These are phyloP conservation scores for Hericium coralloides DNA, from an alignment of 768 basidiomycete genomes.

Conservation along the genomic window DNA sequence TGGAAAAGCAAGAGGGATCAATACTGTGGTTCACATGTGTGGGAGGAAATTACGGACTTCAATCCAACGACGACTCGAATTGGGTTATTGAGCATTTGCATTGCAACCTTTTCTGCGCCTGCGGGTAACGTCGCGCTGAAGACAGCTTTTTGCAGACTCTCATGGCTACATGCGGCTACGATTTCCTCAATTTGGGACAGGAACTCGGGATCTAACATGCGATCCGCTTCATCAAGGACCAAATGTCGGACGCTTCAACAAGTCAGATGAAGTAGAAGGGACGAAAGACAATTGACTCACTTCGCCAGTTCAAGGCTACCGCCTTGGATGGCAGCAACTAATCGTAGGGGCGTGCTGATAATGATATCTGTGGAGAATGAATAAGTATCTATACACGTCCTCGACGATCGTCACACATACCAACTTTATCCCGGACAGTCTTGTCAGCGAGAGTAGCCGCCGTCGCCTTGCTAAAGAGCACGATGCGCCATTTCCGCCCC, in stretches of 20 bases:
- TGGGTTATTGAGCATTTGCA: slow-evolving; percentile 77
- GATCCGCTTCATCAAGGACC: slow-evolving; percentile 85
- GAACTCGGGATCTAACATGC: slow-evolving; percentile 86
- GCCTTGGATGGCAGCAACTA: slow-evolving; percentile 72
- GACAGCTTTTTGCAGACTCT: slow-evolving; percentile 72
- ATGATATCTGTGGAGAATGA: slow-evolving; percentile 56
- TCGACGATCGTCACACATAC: slow-evolving; percentile 29
- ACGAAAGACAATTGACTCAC: slow-evolving; percentile 33
- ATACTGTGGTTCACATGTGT: background rate
- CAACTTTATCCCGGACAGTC: slow-evolving; percentile 64
- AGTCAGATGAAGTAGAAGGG: slow-evolving; percentile 5
- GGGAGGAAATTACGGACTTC: slow-evolving; percentile 52
- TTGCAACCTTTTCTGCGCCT: slow-evolving; percentile 77
- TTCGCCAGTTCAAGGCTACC: slow-evolving; percentile 60
- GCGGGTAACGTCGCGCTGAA: slow-evolving; percentile 95
- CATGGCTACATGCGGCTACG: slow-evolving; percentile 62
- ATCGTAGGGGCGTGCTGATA: slow-evolving; percentile 84
- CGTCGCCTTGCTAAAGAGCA: slow-evolving; percentile 85
- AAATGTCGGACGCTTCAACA: slow-evolving; percentile 68
- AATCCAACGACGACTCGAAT: slow-evolving; percentile 93
- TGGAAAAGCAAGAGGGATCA: slow-evolving; percentile 20
- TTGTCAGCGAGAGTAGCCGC: slow-evolving; percentile 75
- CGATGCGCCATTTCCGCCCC: slow-evolving; percentile 74
- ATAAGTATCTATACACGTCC: too few species aligned
- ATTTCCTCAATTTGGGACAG: slow-evolving; percentile 84